phyloP scores from a whole-genome alignment of 352 stramenopile genomes.

The Pythium biforme region DNA sequence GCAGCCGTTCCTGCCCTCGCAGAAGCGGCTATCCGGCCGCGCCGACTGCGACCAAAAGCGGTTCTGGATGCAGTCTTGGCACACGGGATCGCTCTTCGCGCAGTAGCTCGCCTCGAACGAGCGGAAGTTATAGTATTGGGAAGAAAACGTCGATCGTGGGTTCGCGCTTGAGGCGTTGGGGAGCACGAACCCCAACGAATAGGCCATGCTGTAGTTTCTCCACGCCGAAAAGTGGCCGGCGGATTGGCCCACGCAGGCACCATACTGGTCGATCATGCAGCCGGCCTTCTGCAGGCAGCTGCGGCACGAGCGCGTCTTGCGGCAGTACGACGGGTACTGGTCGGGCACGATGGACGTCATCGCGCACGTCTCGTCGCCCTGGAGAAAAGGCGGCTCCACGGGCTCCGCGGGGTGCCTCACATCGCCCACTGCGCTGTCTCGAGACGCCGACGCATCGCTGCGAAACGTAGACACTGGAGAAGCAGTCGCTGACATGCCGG shows the following conservation, averaged over 20 bases:
- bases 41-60: slow-evolving; percentile 11
- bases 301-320: slow-evolving; percentile 8
- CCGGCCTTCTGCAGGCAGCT: slow-evolving; percentile 23
- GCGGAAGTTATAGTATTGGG: slow-evolving; percentile 16
- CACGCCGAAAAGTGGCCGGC: neutral
- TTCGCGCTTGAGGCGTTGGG: slow-evolving; percentile 9
- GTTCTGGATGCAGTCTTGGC: slow-evolving; percentile 12
- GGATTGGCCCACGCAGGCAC: slow-evolving; percentile 13
- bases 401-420: neutral
- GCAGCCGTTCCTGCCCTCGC: slow-evolving; percentile 14
- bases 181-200: neutral
- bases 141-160: neutral
- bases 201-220: slow-evolving; percentile 14
- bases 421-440: neutral
- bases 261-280: slow-evolving; percentile 19
- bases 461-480: neutral
- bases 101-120: slow-evolving; percentile 19
- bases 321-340: slow-evolving; percentile 13
- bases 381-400: slow-evolving; percentile 5
- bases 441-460: neutral
- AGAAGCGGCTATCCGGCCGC: slow-evolving; percentile 22
- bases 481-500: neutral
- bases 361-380: slow-evolving; percentile 16
- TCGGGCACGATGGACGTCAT: neutral
- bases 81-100: slow-evolving; percentile 14